A percentile compares a stretch with the other conserved stretches of the same genome.
Conservation (phyloP, 1,284 basidiomycete genomes). For the Rhodotorula sp. region DNA sequence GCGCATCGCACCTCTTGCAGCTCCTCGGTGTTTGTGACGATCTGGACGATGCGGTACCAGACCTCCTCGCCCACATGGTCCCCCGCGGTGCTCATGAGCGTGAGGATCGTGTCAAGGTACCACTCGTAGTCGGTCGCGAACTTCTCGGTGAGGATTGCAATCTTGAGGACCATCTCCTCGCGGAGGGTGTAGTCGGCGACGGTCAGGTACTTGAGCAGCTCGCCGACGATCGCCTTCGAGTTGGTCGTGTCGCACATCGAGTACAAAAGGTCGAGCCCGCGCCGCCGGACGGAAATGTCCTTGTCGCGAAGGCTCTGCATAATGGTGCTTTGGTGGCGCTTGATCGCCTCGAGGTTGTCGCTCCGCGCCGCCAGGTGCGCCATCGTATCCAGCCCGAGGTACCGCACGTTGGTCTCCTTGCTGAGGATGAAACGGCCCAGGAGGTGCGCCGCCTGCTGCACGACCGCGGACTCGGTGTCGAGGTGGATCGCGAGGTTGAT, state of each 20-base stretch:
- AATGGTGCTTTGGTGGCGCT: conserved; percentile 93
- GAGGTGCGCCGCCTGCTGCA: conserved; percentile 84
- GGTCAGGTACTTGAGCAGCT: conserved; percentile 86
- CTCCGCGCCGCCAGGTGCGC: conserved; percentile 93
- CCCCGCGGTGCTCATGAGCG: conserved; percentile 86
- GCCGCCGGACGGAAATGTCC: conserved; percentile 92
- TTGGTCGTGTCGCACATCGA: conserved; percentile 98
- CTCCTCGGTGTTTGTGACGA: conserved; percentile 97
- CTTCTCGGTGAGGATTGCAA: conserved; percentile 96
- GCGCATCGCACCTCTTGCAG: conserved; percentile 54
- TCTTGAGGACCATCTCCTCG: conserved; percentile 98
- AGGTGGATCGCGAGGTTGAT: conserved; percentile 96
- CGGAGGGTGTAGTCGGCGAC: conserved; percentile 93
- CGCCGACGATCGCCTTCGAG: conserved; percentile 90
- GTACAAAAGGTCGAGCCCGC: conserved; percentile 93
- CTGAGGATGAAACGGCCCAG: conserved; percentile 94
- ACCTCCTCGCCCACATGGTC: conserved; percentile 99
- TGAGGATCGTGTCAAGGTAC: conserved; percentile 93
- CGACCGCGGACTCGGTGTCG: conserved; percentile 86
- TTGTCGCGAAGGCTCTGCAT: conserved; percentile 92
- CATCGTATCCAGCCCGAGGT: conserved; percentile 97
- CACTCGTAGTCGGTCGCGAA: conserved; percentile 75
- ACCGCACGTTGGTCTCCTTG: conserved; percentile 97
- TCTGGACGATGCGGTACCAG: conserved; percentile 98
- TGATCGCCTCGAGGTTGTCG: conserved; percentile 79